Evolutionary conservation across 352 stramenopile species (phyloP).

Genomic region (Globisporangium iwayamae): DNA sequence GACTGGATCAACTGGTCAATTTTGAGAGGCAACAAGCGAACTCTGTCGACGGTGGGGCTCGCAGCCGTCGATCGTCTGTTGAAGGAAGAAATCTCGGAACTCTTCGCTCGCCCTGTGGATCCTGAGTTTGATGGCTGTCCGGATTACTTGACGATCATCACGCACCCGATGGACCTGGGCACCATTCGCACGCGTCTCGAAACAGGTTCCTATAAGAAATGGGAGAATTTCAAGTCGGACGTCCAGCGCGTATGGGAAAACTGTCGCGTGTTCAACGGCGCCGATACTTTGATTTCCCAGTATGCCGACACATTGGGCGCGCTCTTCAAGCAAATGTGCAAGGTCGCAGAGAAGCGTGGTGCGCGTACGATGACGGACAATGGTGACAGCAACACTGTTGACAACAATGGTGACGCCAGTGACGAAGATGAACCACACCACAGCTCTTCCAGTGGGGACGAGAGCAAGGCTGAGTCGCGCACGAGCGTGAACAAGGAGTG

Average conservation of each 20-base stretch:
- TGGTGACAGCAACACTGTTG: slow-evolving; percentile 16
- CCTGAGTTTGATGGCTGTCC: slow-evolving; percentile 77
- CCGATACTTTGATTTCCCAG: slow-evolving; percentile 71
- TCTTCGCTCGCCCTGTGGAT: slow-evolving; percentile 84
- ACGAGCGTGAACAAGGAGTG: slow-evolving; percentile 58
- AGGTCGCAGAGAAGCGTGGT: slow-evolving; percentile 54
- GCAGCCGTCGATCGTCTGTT: slow-evolving; percentile 59
- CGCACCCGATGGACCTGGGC: slow-evolving; percentile 83
- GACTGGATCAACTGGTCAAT: slow-evolving; percentile 76
- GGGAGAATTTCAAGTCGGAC: slow-evolving; percentile 77
- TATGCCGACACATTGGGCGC: slow-evolving; percentile 68
- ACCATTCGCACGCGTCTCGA: slow-evolving; percentile 70
- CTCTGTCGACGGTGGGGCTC: slow-evolving; percentile 54
- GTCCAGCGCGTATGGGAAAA: slow-evolving; percentile 82
- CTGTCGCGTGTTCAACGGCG: slow-evolving; percentile 76
- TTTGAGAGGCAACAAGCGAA: slow-evolving; percentile 34
- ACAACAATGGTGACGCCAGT: slow-evolving; percentile 9
- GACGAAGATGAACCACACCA: slow-evolving; percentile 15
- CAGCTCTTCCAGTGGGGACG: slow-evolving; percentile 32
- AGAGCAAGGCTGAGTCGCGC: slow-evolving; percentile 39
- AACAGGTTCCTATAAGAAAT: slow-evolving; percentile 65
- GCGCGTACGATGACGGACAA: slow-evolving; percentile 36
- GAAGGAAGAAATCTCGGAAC: slow-evolving; percentile 70
- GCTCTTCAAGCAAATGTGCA: slow-evolving; percentile 62
- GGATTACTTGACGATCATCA: slow-evolving; percentile 80